phyloP scores from a whole-genome alignment of 257 asterid genomes.

The Scutellaria galericulata region DNA sequence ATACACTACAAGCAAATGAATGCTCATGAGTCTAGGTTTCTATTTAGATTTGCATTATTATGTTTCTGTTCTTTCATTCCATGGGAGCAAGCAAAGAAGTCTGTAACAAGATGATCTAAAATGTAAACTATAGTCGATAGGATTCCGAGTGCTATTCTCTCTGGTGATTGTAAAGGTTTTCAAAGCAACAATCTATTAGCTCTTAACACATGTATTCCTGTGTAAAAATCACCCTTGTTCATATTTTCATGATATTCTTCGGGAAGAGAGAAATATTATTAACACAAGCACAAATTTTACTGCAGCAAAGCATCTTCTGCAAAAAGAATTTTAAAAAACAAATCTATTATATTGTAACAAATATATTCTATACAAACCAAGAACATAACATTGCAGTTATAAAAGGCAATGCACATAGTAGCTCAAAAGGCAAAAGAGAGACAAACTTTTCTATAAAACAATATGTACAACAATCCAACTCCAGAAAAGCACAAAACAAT shows the following conservation, averaged over 20 bases:
- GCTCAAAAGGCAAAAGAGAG: neutral
- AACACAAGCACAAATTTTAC: neutral
- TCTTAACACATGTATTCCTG: neutral
- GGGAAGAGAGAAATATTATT: neutral
- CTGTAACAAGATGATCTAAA: neutral
- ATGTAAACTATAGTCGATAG: neutral
- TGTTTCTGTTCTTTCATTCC: neutral
- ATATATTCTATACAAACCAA: neutral
- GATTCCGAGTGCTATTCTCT: neutral
- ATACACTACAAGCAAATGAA: neutral
- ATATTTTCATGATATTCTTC: neutral
- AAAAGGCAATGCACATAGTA: neutral
- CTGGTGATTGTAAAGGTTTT: neutral
- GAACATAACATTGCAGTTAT: neutral
- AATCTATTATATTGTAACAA: neutral
- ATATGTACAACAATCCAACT: neutral
- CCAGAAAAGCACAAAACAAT: neutral
- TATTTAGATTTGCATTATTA: neutral
- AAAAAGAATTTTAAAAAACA: neutral
- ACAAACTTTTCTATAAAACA: neutral
- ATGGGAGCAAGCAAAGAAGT: slow-evolving; percentile 12
- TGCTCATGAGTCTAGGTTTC: neutral
- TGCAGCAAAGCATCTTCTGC: neutral
- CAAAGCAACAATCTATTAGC: neutral
- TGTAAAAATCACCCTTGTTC: too few relatives aligned